phyloP scores from a whole-genome alignment of 257 asterid genomes.

The Thymus mandschuricus region DNA sequence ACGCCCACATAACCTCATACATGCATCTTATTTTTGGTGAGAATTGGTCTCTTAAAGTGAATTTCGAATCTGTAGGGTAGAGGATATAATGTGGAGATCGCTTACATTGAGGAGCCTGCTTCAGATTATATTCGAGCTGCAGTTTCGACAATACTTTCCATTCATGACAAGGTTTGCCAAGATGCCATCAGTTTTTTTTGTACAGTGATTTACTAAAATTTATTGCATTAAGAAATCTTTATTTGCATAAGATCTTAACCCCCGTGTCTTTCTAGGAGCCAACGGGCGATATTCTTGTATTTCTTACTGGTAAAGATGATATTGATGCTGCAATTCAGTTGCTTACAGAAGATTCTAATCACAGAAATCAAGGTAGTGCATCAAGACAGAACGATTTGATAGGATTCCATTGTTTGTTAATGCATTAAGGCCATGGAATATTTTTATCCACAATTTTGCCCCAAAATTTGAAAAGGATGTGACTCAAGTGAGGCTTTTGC shows the following conservation, averaged over 20 bases:
- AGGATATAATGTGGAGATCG: slow-evolving; percentile 79
- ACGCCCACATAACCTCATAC: not conserved
- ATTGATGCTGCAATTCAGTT: slow-evolving; percentile 87
- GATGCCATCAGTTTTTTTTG: not conserved
- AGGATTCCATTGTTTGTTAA: slow-evolving; percentile 12
- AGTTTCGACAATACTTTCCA: slow-evolving; percentile 76
- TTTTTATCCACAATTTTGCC: not conserved
- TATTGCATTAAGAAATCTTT: not conserved
- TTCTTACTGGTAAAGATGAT: slow-evolving; percentile 98
- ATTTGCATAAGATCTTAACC: slow-evolving; percentile 13
- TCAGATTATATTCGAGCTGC: slow-evolving; percentile 81
- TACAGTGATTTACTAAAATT: slow-evolving; percentile 20
- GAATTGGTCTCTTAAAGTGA: slow-evolving; percentile 3
- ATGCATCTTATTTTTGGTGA: slow-evolving; percentile 18
- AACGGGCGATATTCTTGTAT: slow-evolving; percentile 85
- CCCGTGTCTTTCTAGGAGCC: slow-evolving; percentile 64
- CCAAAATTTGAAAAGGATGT: not conserved
- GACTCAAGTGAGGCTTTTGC: slow-evolving; percentile 7
- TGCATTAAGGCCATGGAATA: slow-evolving; percentile 1
- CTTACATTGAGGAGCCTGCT: slow-evolving; percentile 82
- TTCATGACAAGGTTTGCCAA: slow-evolving; percentile 70
- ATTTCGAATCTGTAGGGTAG: slow-evolving; percentile 66
- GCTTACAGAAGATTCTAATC: slow-evolving; percentile 80
- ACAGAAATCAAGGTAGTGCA: slow-evolving; percentile 61
- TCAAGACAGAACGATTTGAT: not conserved